Evolutionary conservation across 768 basidiomycete species (phyloP).

Genomic region (Russula lepida): DNA sequence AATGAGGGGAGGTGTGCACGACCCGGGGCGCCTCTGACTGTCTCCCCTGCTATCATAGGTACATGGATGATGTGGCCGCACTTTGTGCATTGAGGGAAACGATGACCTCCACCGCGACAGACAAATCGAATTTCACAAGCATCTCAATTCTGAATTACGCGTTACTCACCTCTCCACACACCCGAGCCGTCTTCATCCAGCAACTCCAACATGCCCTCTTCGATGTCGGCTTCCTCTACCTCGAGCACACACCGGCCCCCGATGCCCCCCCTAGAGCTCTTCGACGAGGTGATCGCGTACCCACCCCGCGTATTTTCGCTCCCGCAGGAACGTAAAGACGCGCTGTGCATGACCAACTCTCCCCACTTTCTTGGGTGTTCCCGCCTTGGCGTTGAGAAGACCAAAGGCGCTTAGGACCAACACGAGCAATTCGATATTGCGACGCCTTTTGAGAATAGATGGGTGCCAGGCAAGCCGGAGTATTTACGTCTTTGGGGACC

Average conservation of each 20-base stretch:
- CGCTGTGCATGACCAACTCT: slow-evolving; percentile 62
- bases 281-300: slow-evolving; percentile 45
- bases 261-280: slow-evolving; percentile 32
- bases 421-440: slow-evolving; percentile 80
- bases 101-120: not conserved
- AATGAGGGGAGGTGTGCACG: no score
- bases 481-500: slow-evolving; percentile 68
- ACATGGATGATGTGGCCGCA: no score
- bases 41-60: no score
- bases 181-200: slow-evolving; percentile 46
- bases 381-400: slow-evolving; percentile 60
- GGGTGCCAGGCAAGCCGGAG: slow-evolving; percentile 56
- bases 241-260: slow-evolving; percentile 52
- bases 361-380: slow-evolving; percentile 77
- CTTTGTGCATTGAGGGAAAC: no score
- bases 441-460: slow-evolving; percentile 53
- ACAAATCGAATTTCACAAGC: slow-evolving; percentile 48
- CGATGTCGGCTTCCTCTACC: slow-evolving; percentile 77
- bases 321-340: slow-evolving; percentile 68
- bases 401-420: slow-evolving; percentile 62
- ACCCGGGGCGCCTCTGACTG: no score
- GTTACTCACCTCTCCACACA: slow-evolving; percentile 34
- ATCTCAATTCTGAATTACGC: slow-evolving; percentile 67
- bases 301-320: slow-evolving; percentile 66
- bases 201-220: slow-evolving; percentile 65